Base-by-base conservation (phyloP, 1,284 basidiomycete species). In the Irpex sp. region DNA sequence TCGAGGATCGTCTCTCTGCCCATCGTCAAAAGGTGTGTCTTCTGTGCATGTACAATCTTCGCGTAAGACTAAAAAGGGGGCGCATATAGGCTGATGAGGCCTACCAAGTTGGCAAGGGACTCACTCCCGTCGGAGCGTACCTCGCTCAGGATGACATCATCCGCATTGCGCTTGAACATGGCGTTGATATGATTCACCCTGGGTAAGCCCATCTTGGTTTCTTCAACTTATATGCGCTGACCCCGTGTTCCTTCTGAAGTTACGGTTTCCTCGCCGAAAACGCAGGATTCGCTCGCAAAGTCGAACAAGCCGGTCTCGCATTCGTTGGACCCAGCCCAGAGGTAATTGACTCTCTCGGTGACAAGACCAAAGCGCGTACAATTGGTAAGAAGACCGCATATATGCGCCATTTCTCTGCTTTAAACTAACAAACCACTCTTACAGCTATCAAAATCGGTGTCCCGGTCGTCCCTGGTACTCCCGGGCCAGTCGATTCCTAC, bases 231-330 rank as follows among this genome's bases (percentile, higher is more conserved):
- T 60, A 60, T 58, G 63, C 58, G 60, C 58, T 58, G 58, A 61
- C 49, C 63, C 64, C 63, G 61, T 61, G 56, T 67, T 64, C 59
- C 61, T 37, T 14, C 33, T 3, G n/a, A 62, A 96, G 94, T 63
- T 98, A 98, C 74, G 96, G 96, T 63, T 99, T 99, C 86, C 81
- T 99, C 35, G 93, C 95, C 55, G 97, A 99, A 78, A 99, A 99
- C 76, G 94, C 96, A 58, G 83, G 82, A 67, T 99, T 99, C 71
- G 97, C 97, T 28, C 86, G 88, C 64, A 96, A 96, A 78, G 96
- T 99, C 65, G 96, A 98, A 77, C 91, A 92, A 72, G 97, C 97
- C 54, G 97, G 97, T 54, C 87, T 99, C 67, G 94, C 95, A 47
- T 99, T 99, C 76, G 91, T 99, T 68, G 97, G 97, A 28, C 97